Evolutionary conservation across 306 rosid species (phyloP).

Genomic region (Prosopis cineraria): DNA sequence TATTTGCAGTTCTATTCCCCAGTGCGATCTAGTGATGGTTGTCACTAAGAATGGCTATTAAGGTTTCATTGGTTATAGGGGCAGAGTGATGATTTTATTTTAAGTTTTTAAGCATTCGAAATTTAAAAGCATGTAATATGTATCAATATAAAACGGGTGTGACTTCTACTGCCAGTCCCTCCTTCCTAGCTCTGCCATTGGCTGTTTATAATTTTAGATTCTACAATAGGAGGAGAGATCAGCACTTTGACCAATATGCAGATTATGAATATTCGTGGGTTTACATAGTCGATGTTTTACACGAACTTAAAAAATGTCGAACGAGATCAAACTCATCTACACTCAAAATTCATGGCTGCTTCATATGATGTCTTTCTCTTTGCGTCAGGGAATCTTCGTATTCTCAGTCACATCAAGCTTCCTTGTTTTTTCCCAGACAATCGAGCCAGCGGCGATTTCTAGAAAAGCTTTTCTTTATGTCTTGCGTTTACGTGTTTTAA

Average conservation of each 20-base stretch:
- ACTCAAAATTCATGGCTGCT: background rate
- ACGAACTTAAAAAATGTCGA: background rate
- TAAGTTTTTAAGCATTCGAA: no score
- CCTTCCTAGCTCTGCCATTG: no score
- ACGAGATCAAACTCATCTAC: background rate
- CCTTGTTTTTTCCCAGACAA: background rate
- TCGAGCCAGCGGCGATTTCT: no score
- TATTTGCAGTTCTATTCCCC: slow-evolving; percentile 37
- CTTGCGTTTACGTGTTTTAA: no score
- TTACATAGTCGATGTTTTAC: background rate
- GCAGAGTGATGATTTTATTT: no score
- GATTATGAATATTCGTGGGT: background rate
- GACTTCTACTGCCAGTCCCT: no score
- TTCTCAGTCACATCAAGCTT: background rate
- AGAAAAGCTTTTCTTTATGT: no score
- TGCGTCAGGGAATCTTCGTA: background rate
- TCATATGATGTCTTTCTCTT: background rate
- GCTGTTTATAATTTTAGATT: no score
- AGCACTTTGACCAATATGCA: background rate
- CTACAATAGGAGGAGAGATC: background rate
- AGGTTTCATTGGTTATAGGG: slow-evolving; percentile 32
- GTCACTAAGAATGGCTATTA: slow-evolving; percentile 57
- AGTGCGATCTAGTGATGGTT: slow-evolving; percentile 55
- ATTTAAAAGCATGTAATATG: no score
- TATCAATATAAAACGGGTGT: no score